phyloP scores from a whole-genome alignment of 805 yeast species.

The Saturnispora diversa region DNA sequence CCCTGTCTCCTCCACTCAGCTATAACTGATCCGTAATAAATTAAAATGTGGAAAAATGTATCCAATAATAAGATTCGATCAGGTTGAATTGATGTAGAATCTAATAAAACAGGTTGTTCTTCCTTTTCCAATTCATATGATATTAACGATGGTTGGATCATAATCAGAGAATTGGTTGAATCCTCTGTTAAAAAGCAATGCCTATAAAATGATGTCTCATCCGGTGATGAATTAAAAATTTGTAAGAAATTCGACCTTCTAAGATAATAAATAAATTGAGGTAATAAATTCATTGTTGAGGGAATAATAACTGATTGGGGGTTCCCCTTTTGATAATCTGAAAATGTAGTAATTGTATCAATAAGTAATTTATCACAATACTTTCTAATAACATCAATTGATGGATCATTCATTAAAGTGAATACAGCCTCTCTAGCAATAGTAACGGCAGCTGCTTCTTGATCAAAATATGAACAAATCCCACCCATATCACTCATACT shows the following conservation, averaged over 20 bases:
- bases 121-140: conserved; percentile 49
- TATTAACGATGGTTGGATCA: conserved; percentile 64
- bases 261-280: conserved; percentile 61
- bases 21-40: conserved; percentile 57
- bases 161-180: conserved; percentile 48
- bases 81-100: conserved; percentile 53
- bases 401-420: conserved; percentile 33
- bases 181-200: conserved; percentile 58
- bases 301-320: conserved; percentile 44
- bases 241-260: conserved; percentile 59
- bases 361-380: conserved; percentile 43
- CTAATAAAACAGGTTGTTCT: conserved; percentile 57
- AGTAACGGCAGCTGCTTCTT: conserved; percentile 60
- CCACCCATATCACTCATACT: conserved; percentile 25
- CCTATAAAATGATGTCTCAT: conserved; percentile 58
- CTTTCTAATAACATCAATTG: conserved; percentile 35
- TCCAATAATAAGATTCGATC: conserved; percentile 51
- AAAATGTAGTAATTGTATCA: conserved; percentile 40
- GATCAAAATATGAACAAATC: conserved; percentile 49
- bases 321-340: conserved; percentile 40
- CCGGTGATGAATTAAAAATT: conserved; percentile 64
- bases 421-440: conserved; percentile 47
- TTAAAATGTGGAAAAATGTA: conserved; percentile 61
- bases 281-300: conserved; percentile 44
- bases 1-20: conserved; percentile 62